Evolutionary conservation across 164 flowering plant genomes (phyloP), one percentile per base, ranked within the genome.

Genomic region (Platanus orientalis): DNA sequence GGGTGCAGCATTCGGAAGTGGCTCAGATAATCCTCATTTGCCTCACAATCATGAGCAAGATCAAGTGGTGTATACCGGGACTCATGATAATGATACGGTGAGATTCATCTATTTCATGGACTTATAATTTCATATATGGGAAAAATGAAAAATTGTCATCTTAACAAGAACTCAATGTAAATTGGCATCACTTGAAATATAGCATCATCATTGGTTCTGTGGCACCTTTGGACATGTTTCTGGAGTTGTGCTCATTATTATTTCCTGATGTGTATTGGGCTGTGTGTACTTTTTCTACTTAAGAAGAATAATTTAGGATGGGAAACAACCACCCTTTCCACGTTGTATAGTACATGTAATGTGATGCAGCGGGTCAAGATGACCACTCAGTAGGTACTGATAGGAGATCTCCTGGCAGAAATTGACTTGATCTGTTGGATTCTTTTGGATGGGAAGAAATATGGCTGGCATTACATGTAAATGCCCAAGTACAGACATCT

Each of bases 51-150:
- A 94, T 64, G 96, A 89, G 73, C 67, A 7, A 4, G 84, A 94
- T 74, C 96, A 94, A 85, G 99, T 94, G 57, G 96, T 86, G 24
- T 94, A 94, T 72, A 81, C 96, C 53, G 99, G 99, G 60, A 94
- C 99, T 73, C 99, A 94, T 78, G 99, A 94, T 70, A 94, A 94
- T 81, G 99, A 94, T 76, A 94, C 99, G 66, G 99, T 94, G 79
- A 71, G 69, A 51, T 23, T 21, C 48, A 11, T 45, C 26, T 47
- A 11, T 54, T 32, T 45, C 19, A 14, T 5, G 36, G 26, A 19
- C 48, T 36, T 29, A 26, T 36, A 10, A 16, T 28, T 16, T 58
- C 17, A 47, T 12, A 19, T 26, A 27, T 27, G 4, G 24, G 4
- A 19, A 5, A 26, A 17, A 3, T 23, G 29, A 24, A 14, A 17